phyloP scores from a whole-genome alignment of 805 yeast species.

The Gaillardinia entomophila region DNA sequence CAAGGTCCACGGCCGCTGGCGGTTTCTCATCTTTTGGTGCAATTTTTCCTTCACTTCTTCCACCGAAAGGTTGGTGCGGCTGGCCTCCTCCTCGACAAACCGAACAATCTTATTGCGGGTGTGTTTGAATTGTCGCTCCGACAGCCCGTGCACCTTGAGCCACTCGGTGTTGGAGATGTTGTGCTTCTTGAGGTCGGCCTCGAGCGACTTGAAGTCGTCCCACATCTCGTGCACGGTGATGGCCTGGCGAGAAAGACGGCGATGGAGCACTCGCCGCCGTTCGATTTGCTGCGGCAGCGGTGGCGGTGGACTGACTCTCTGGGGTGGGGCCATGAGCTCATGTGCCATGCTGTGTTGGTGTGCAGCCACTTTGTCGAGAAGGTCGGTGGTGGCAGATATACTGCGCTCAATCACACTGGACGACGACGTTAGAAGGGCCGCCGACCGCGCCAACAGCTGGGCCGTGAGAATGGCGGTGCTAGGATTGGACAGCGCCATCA shows the following conservation, averaged over 20 bases:
- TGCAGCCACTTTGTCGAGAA: too few relatives aligned
- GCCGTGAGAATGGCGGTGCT: too few relatives aligned
- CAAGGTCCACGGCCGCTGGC: constrained; percentile 24
- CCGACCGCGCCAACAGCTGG: too few relatives aligned
- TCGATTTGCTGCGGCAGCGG: constrained; percentile 5
- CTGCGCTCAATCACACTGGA: too few relatives aligned
- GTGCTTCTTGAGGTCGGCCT: constrained; percentile 15
- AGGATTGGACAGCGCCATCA: constrained; percentile 6
- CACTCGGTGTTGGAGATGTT: constrained; percentile 23
- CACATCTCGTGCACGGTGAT: constrained; percentile 25
- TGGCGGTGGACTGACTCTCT: neutral
- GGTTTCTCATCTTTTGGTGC: constrained; percentile 22
- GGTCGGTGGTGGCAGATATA: too few relatives aligned
- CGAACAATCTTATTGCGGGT: constrained; percentile 21
- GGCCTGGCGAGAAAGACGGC: constrained; percentile 23
- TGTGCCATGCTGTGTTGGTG: too few relatives aligned
- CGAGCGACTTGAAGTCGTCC: constrained; percentile 27
- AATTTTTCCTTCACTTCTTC: constrained; percentile 20
- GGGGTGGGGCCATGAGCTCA: neutral
- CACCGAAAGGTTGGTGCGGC: constrained; percentile 9
- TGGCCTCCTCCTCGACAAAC: constrained; percentile 25
- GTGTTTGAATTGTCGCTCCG: constrained; percentile 24
- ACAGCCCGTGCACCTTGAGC: constrained; percentile 23
- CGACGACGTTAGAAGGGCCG: too few relatives aligned
- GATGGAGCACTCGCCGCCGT: constrained; percentile 13